Evolutionary conservation across 306 rosid species (phyloP).

Genomic region (Vigna nakashimae): DNA sequence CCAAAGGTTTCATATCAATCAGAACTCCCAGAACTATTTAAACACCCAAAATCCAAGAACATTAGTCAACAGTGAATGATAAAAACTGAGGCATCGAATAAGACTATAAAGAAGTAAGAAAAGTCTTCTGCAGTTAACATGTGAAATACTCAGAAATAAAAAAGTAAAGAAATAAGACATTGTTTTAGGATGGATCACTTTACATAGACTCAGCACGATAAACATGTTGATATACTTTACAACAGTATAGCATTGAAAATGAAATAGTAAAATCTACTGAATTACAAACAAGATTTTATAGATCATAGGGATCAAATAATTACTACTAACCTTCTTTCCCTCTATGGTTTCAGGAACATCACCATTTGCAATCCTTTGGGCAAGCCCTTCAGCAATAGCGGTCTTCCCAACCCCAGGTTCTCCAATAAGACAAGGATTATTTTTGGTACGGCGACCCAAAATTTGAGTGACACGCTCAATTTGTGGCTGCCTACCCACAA

Average conservation of each 20-base stretch:
- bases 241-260: too few species aligned
- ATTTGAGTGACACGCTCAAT: constrained; percentile 96
- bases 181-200: constrained; percentile 22
- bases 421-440: constrained; percentile 94
- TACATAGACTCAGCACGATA: neutral
- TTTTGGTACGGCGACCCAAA: constrained; percentile 89
- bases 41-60: constrained; percentile 14
- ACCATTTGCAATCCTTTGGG: constrained; percentile 88
- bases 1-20: constrained; percentile 29
- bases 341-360: constrained; percentile 98
- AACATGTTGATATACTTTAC: too few species aligned
- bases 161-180: neutral
- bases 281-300: neutral
- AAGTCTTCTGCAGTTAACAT: neutral
- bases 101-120: neutral
- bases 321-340: constrained; percentile 80
- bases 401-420: constrained; percentile 99
- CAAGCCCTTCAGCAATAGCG: constrained; percentile 97
- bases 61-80: neutral
- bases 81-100: neutral
- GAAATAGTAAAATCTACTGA: too few species aligned
- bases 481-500: constrained; percentile 93
- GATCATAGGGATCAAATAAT: neutral
- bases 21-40: neutral
- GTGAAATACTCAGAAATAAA: neutral